These are phyloP conservation scores for Hypoxylon rubiginosum DNA, from an alignment of 2,329 filamentous ascomycete species.

Conservation along the genomic window DNA sequence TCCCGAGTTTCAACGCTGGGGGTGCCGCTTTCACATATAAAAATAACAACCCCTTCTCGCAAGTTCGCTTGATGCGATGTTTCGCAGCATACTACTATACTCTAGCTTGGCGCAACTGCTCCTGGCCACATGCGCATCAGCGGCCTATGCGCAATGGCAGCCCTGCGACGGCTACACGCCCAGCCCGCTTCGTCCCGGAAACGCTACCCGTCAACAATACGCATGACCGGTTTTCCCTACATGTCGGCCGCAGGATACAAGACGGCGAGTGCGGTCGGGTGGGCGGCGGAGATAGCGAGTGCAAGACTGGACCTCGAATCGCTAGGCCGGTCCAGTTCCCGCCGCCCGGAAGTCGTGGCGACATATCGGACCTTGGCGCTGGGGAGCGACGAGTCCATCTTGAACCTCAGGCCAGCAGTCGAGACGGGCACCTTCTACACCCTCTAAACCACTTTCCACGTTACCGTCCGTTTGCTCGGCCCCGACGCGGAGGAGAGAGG, in stretches of 20 bases:
- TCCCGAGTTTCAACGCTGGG: background rate
- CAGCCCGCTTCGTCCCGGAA: background rate
- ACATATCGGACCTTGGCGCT: background rate
- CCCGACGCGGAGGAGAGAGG: conserved; percentile 14
- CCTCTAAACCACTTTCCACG: conserved; percentile 36
- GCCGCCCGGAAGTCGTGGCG: background rate
- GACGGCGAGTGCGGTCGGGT: conserved; percentile 9
- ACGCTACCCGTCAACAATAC: conserved; percentile 15
- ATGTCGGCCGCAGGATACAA: background rate
- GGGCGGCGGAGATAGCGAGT: background rate
- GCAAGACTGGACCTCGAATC: background rate
- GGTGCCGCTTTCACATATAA: too few relatives aligned
- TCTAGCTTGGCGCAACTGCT: conserved; percentile 10
- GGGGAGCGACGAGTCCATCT: background rate
- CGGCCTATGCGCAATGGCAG: conserved; percentile 41
- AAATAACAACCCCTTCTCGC: background rate
- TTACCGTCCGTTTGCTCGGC: conserved; percentile 23
- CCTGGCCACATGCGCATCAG: conserved; percentile 19
- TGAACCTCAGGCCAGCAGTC: conserved; percentile 12
- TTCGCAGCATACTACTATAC: conserved; percentile 6
- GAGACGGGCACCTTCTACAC: conserved; percentile 28
- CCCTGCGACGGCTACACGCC: conserved; percentile 24
- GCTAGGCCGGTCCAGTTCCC: background rate
- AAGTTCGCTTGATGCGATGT: background rate
- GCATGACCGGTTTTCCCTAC: conserved; percentile 16